Percentiles rank a stretch among this genome's conserved stretches.
phyloP scores from a whole-genome alignment of 2,329 filamentous ascomycete species.

The Claviceps monticola region DNA sequence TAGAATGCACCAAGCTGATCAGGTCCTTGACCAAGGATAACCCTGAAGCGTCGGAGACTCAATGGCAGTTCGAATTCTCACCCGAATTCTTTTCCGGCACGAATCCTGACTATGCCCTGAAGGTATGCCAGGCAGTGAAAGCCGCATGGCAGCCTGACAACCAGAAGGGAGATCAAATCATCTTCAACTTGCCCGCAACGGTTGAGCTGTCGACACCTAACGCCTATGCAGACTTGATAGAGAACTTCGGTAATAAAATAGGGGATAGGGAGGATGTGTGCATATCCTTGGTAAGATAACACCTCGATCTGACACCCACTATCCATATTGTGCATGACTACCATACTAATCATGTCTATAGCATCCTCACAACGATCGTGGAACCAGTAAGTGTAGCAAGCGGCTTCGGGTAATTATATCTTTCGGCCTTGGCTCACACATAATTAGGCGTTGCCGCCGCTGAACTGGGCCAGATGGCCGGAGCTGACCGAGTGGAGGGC shows the following conservation, averaged over 20 bases:
- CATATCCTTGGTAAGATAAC: conserved; percentile 47
- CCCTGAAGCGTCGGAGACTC: conserved; percentile 39
- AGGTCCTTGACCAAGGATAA: conserved; percentile 79
- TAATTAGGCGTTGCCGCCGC: conserved; percentile 47
- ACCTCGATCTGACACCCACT: too few relatives aligned
- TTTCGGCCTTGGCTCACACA: conserved; percentile 37
- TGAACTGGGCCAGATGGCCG: conserved; percentile 91
- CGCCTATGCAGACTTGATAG: conserved; percentile 89
- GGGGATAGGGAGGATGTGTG: conserved; percentile 73
- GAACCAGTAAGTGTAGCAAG: conserved; percentile 33
- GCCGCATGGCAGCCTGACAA: conserved; percentile 74
- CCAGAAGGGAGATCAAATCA: conserved; percentile 55
- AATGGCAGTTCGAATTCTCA: conserved; percentile 72
- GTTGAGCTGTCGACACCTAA: conserved; percentile 94
- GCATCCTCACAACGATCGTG: conserved; percentile 90
- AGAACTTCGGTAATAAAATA: conserved; percentile 85
- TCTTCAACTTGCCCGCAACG: conserved; percentile 93
- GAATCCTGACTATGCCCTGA: conserved; percentile 65
- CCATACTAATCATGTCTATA: neutral
- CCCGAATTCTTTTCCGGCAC: conserved; percentile 89
- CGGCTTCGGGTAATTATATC: too few relatives aligned
- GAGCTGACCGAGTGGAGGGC: conserved; percentile 85
- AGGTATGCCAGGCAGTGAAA: conserved; percentile 87
- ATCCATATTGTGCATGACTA: neutral
- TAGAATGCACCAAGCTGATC: conserved; percentile 74